Base-by-base conservation (phyloP, 2,329 filamentous ascomycete species). In the Colletotrichum tabaci region DNA sequence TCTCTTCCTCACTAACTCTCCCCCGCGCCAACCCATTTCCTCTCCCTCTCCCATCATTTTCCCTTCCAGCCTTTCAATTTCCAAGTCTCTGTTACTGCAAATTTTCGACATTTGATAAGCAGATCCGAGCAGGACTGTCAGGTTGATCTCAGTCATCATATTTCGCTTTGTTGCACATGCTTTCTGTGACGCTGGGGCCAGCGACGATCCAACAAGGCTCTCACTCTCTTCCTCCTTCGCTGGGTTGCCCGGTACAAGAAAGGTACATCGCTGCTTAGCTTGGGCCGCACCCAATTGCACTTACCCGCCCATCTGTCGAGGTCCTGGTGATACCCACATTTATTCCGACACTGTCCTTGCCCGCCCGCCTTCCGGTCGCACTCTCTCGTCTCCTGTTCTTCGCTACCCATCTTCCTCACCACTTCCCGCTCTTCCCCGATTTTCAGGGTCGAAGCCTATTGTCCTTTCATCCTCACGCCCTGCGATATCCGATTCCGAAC, bases 261-360 rank as follows among this genome's bases (percentile, higher is more conserved):
- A 35, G 53, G 46, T 42, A 50, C 60, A 61, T 68, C 58, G 44
- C 52, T 71, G 52, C 40, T 40, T 62, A 62, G 68, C 65, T 63
- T 71, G 46, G 58, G 56, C 52, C 56, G 38, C 52, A 55, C 66
- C 58, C 61, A 63, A 63, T 53, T 63, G 40, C 61, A 61, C 61
- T 56, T 72, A 72, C 66, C 69, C 58, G 69, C 68, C 68, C 65
- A 52, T 58, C 69, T 69, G 52, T 72, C 44, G 67, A 72, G 42
- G 55, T 46, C 65, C 68, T 72, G 40, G 60, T 57, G 61, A 71
- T 71, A 65, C 50, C 70, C 70, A 72, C 70, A 71, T 72, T 71
- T 72, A 44, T 71, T 71, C 70, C 70, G 70, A 72, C 66, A 64
- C 69, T 72, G 66, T 71, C 55, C 70, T 72, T 47, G 67, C 66